Evolutionary conservation across 805 yeast species (phyloP).

Genomic region (Yamadazyma olivae): DNA sequence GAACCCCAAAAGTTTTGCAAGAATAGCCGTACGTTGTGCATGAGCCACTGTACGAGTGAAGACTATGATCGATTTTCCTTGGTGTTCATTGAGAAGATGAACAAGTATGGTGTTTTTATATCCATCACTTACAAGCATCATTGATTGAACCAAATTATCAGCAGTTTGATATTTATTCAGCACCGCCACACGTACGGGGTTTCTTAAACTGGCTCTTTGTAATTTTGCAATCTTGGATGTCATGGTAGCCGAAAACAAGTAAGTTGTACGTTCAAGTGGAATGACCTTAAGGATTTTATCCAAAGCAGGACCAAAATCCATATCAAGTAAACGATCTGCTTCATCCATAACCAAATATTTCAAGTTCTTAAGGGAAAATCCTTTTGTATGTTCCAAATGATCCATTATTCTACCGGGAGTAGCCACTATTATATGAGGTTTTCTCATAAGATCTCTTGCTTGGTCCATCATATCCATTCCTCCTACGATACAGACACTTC

Average conservation of each 20-base stretch:
- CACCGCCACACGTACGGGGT: conserved; percentile 91
- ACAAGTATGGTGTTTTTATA: conserved; percentile 85
- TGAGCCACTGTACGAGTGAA: conserved; percentile 95
- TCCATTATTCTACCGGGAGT: conserved; percentile 95
- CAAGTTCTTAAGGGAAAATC: conserved; percentile 75
- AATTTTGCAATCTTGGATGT: conserved; percentile 92
- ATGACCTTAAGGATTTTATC: conserved; percentile 81
- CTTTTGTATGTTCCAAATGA: conserved; percentile 89
- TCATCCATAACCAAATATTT: conserved; percentile 92
- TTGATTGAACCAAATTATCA: conserved; percentile 83
- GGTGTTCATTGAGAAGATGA: conserved; percentile 74
- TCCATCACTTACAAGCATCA: conserved; percentile 90
- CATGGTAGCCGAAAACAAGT: conserved; percentile 94
- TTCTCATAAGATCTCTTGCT: conserved; percentile 87
- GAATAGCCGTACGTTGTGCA: conserved; percentile 82
- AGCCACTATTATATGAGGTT: conserved; percentile 92
- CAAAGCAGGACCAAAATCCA: conserved; percentile 95
- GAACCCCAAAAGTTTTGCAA: conserved; percentile 79
- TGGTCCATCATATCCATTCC: conserved; percentile 99
- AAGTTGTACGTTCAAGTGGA: conserved; percentile 81
- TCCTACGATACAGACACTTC: conserved; percentile 87
- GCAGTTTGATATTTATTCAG: conserved; percentile 89
- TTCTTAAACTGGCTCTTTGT: conserved; percentile 84
- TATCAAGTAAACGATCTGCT: conserved; percentile 91
- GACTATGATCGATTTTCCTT: conserved; percentile 83